Evolutionary conservation across 192 early-diverging fungal species (phyloP).

Genomic region (Coemansia aciculifera): DNA sequence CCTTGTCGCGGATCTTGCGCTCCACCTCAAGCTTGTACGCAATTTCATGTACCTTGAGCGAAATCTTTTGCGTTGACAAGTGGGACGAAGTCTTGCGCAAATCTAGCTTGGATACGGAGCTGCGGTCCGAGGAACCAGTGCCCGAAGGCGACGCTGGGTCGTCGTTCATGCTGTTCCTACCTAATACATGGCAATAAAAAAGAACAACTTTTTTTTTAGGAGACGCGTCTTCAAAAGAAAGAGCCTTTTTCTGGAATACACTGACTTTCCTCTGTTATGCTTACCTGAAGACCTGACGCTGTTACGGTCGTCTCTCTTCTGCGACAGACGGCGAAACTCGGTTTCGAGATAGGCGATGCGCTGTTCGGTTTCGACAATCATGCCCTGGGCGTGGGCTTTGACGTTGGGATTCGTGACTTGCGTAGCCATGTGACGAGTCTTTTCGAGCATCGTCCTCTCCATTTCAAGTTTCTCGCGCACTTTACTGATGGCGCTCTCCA

Average conservation of each 20-base stretch:
- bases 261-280: neutral
- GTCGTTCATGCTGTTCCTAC: slow-evolving; percentile 25
- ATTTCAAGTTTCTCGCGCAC: slow-evolving; percentile 69
- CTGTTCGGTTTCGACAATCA: slow-evolving; percentile 65
- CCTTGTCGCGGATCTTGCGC: slow-evolving; percentile 77
- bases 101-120: slow-evolving; percentile 58
- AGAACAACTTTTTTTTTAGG: neutral
- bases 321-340: slow-evolving; percentile 63
- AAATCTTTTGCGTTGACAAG: slow-evolving; percentile 69
- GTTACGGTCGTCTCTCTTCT: slow-evolving; percentile 58
- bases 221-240: slow-evolving; percentile 6
- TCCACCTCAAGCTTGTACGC: slow-evolving; percentile 92
- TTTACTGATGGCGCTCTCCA: slow-evolving; percentile 69
- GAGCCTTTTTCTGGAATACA: neutral
- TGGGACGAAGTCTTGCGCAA: slow-evolving; percentile 68
- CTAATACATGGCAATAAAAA: slow-evolving; percentile 18
- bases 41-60: slow-evolving; percentile 82
- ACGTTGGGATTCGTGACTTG: slow-evolving; percentile 71
- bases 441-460: slow-evolving; percentile 72
- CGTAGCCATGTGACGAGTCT: slow-evolving; percentile 68
- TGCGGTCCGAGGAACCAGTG: slow-evolving; percentile 17
- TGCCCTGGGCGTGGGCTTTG: slow-evolving; percentile 74
- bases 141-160: slow-evolving; percentile 24
- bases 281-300: slow-evolving; percentile 47
- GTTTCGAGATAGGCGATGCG: slow-evolving; percentile 69